Evolutionary conservation across 1,284 basidiomycete species (phyloP).

Genomic region (Rhodotorula sp.): DNA sequence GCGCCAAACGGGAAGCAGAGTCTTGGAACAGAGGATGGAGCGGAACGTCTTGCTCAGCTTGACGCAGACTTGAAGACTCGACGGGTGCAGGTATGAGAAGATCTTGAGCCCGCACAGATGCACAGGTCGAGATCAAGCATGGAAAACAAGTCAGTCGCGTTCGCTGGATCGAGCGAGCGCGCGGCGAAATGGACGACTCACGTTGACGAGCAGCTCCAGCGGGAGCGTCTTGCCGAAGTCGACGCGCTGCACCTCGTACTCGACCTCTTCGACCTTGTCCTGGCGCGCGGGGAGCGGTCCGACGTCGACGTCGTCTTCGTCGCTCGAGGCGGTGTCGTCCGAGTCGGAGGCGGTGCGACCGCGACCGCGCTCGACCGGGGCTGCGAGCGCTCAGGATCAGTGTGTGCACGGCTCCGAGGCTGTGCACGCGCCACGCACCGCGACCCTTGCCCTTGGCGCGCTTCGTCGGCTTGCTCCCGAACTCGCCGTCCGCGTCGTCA

Average conservation of each 20-base stretch:
- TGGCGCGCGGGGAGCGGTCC: neutral
- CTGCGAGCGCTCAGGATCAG: neutral
- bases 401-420: neutral
- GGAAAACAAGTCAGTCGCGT: too few relatives aligned
- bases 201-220: constrained; percentile 2
- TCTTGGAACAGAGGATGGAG: neutral
- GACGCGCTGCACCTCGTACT: neutral
- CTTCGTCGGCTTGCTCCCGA: neutral
- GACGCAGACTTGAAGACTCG: neutral
- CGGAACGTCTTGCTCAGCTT: neutral
- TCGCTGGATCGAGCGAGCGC: neutral
- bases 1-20: neutral
- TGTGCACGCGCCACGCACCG: neutral
- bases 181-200: neutral
- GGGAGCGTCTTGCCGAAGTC: constrained; percentile 2
- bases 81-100: constrained; percentile 7
- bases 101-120: neutral
- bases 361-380: too few relatives aligned
- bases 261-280: neutral
- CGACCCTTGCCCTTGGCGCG: neutral
- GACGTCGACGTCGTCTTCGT: neutral
- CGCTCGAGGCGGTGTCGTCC: neutral
- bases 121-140: too few relatives aligned
- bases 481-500: neutral
- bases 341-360: neutral